Percentiles rank a stretch among this genome's conserved stretches.
These are phyloP conservation scores for Nicotiana tomentosiformis DNA, from an alignment of 257 asterid genomes.

Conservation along the genomic window DNA sequence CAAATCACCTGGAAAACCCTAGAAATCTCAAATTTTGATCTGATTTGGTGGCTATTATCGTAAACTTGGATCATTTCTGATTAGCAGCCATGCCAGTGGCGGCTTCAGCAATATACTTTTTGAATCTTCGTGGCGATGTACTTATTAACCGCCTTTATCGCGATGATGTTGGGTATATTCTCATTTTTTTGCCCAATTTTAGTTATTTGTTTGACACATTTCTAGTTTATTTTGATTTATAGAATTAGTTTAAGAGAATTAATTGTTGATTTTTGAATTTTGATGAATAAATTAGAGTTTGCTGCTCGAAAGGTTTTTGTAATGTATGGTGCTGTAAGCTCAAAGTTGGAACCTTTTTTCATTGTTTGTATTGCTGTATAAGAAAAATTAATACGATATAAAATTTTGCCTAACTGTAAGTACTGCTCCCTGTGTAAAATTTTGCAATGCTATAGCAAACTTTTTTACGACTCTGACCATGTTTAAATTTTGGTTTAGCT, in stretches of 20 bases:
- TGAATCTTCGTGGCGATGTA: slow-evolving; percentile 97
- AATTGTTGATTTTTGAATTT: not conserved
- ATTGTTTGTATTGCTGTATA: not conserved
- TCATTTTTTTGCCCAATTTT: not conserved
- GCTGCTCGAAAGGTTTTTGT: not conserved
- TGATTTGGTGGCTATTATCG: not conserved
- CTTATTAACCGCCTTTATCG: slow-evolving; percentile 98
- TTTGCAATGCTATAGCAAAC: no score
- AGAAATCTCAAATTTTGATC: slow-evolving; percentile 1
- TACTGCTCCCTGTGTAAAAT: no score
- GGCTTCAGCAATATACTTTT: slow-evolving; percentile 94
- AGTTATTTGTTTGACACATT: not conserved
- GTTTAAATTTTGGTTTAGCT: no score
- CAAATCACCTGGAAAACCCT: not conserved
- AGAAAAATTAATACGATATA: not conserved
- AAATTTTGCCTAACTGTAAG: not conserved
- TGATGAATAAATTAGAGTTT: not conserved
- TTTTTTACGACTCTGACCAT: no score
- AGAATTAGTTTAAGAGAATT: not conserved
- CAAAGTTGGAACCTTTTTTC: not conserved
- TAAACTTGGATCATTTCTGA: not conserved
- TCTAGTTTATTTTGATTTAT: not conserved
- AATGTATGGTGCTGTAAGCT: not conserved
- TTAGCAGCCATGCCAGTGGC: slow-evolving; percentile 80
- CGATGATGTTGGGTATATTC: slow-evolving; percentile 86